Conservation (phyloP, 768 basidiomycete species). For the Boletus huronensis region DNA sequence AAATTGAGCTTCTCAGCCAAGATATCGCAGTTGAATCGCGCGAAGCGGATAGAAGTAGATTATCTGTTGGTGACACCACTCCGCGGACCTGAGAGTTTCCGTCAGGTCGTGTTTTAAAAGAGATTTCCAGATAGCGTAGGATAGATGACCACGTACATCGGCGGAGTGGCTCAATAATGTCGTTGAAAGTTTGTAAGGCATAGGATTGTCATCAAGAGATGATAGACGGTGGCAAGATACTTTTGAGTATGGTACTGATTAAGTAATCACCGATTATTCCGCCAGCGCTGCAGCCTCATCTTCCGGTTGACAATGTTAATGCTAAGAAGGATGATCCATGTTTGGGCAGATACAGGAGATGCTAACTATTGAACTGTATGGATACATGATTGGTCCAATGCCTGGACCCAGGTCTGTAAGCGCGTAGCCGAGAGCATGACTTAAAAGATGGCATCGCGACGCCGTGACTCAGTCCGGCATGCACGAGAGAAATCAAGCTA, state of each 20-base stretch:
- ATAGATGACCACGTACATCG: constrained; percentile 51
- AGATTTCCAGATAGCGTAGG: background rate
- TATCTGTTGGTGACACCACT: constrained; percentile 69
- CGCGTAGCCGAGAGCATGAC: background rate
- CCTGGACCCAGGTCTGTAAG: too few species aligned
- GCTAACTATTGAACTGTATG: too few species aligned
- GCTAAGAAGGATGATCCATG: too few species aligned
- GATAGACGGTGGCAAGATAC: background rate
- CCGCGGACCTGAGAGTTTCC: constrained; percentile 67
- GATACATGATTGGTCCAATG: too few species aligned
- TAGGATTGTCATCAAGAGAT: constrained; percentile 22
- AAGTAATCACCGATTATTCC: background rate
- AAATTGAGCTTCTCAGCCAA: constrained; percentile 60
- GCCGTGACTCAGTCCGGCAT: too few species aligned
- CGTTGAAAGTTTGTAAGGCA: constrained; percentile 78
- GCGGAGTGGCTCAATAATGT: constrained; percentile 65
- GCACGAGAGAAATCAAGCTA: background rate
- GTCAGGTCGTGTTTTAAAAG: constrained; percentile 18
- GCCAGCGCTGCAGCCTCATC: too few species aligned
- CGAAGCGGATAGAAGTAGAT: constrained; percentile 84
- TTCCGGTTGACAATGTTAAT: too few species aligned
- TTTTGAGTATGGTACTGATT: background rate
- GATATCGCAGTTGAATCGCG: constrained; percentile 88
- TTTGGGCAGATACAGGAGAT: too few species aligned
- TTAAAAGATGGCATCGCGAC: background rate